phyloP scores from a whole-genome alignment of 257 asterid genomes.

The Solanum pimpinellifolium region DNA sequence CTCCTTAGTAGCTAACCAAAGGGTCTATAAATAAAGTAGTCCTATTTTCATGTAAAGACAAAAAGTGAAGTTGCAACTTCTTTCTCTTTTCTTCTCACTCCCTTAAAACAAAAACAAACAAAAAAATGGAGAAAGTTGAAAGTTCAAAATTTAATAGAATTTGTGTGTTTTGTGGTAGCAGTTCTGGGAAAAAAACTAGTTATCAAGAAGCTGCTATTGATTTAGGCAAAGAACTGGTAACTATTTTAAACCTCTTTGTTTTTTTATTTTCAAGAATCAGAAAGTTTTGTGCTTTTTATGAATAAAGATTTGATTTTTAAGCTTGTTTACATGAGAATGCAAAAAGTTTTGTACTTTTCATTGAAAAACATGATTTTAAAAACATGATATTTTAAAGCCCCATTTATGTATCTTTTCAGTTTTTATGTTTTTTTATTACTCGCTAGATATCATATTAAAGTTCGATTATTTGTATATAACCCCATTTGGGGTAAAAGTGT shows the following conservation, averaged over 20 bases:
- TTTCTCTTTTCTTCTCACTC: not conserved
- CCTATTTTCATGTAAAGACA: not conserved
- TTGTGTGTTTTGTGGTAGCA: conserved; percentile 87
- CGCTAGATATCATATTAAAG: not conserved
- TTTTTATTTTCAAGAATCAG: not conserved
- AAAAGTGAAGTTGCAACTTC: not conserved
- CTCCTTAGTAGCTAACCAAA: not conserved
- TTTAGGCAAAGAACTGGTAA: conserved; percentile 75
- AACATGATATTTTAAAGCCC: not conserved
- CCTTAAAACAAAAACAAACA: not conserved
- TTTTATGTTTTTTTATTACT: no score
- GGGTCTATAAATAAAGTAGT: not conserved
- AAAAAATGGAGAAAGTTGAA: conserved; percentile 35
- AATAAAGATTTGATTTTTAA: not conserved
- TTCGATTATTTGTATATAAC: no score
- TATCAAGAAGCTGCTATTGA: conserved; percentile 86
- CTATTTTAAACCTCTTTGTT: not conserved
- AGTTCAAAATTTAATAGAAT: conserved; percentile 61
- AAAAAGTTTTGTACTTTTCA: not conserved
- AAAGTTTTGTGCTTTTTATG: not conserved
- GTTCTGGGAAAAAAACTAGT: conserved; percentile 70
- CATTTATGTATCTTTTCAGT: not conserved
- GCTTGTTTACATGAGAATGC: not conserved
- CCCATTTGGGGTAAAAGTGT: no score
- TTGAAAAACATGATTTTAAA: not conserved